Base-by-base conservation (phyloP, 805 yeast genomes). In the Yueomyces sinensis region DNA sequence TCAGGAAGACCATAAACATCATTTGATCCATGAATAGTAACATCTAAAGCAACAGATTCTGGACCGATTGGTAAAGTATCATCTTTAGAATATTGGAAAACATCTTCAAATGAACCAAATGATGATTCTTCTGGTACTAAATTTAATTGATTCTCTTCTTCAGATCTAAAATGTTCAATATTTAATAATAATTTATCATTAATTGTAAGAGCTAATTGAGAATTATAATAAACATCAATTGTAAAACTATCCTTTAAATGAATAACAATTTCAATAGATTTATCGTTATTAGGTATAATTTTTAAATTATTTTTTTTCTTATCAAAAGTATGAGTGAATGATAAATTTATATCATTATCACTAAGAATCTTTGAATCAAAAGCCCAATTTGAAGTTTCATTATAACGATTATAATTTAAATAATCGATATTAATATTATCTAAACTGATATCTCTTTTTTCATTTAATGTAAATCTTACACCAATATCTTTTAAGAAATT, bases 1-100 rank as follows among this genome's bases (percentile, higher is more conserved):
- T 91, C 98, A 0, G 98, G 97, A 30, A 91, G 80, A n/a, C 99
- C 99, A 54, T 72, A 91, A 1, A 83, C 81, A 47, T 78, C 67
- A 4, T 62, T 52, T 44, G 66, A 77, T 1, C 73, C 76, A 3
- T 58, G 50, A 43, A 91, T 76, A 0, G 72, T 58, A 39, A 84
- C 68, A 53, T 91, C 99, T 20, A 82, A 43, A 0, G 79, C 95
- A 18, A 91, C 66, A 0, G 95, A 73, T 55, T 91, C 97, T 0
- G 98, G 97, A 0, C 94, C 94, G 28, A 81, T 58, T 6, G 86
- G 83, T 11, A 81, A 43, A 3, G 65, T 58, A 52, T 91, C 98
- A 3, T 47, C 55, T 25, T 53, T 64, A 2, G 82, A 70, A 49
- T 84, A 94, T 36, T 62, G 59, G 53, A 84, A 87, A 19, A 65